These are phyloP conservation scores for Penicillium waksmanii DNA, from an alignment of 495 filamentous ascomycete species.

Conservation along the genomic window DNA sequence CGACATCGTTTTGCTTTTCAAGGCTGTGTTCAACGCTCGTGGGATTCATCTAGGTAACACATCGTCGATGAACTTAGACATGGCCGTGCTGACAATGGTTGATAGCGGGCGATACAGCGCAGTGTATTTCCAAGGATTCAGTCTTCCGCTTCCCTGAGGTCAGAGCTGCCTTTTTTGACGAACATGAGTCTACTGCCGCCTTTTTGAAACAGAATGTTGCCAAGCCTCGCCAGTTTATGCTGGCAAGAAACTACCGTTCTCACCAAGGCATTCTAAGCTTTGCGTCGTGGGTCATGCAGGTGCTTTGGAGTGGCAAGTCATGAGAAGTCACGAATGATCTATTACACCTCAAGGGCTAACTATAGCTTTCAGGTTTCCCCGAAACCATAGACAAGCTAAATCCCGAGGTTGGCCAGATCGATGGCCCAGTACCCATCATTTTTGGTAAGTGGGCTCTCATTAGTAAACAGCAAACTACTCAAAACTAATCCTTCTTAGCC, in stretches of 20 bases:
- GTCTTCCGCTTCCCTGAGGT: slow-evolving; percentile 47
- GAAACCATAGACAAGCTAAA: slow-evolving; percentile 44
- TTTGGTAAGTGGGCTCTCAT: slow-evolving; percentile 27
- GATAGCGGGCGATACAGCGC: slow-evolving; percentile 48
- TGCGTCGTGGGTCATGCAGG: slow-evolving; percentile 42
- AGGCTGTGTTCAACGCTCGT: slow-evolving; percentile 33
- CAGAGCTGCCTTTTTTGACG: slow-evolving; percentile 42
- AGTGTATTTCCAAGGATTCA: slow-evolving; percentile 49
- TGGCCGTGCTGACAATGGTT: background rate
- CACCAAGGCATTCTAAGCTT: slow-evolving; percentile 49
- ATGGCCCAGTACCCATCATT: slow-evolving; percentile 42
- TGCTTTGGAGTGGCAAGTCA: slow-evolving; percentile 24
- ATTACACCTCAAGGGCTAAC: background rate
- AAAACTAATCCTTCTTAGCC: slow-evolving; percentile 12
- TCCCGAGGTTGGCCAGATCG: slow-evolving; percentile 40
- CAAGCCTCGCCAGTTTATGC: slow-evolving; percentile 31
- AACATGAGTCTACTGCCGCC: slow-evolving; percentile 23
- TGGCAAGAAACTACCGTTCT: slow-evolving; percentile 47
- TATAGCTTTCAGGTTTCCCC: slow-evolving; percentile 33
- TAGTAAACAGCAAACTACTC: background rate
- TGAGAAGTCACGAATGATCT: background rate
- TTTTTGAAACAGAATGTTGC: slow-evolving; percentile 24
- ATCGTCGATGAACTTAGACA: background rate
- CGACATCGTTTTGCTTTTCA: slow-evolving; percentile 42
- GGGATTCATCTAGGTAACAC: slow-evolving; percentile 44